A percentile compares a stretch with the other conserved stretches of the same genome.
phyloP scores from a whole-genome alignment of 2,329 filamentous ascomycete species.

The Alternaria solani region DNA sequence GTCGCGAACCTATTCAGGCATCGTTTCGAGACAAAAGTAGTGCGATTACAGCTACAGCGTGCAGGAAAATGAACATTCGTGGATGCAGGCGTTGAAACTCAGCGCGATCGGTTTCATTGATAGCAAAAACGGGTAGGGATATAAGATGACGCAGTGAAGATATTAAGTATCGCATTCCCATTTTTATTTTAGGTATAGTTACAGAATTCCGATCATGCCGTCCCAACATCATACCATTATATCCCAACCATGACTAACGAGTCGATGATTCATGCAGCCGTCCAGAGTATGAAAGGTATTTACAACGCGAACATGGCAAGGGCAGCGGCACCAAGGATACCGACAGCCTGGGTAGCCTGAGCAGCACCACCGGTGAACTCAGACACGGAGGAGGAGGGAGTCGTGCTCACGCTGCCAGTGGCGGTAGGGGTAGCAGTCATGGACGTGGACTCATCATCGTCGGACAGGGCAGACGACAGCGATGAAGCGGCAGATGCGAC shows the following conservation, averaged over 20 bases:
- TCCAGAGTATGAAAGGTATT: constrained; percentile 10
- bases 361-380: constrained; percentile 48
- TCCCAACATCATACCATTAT: constrained; percentile 2
- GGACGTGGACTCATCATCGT: constrained; percentile 9
- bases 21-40: no score
- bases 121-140: no score
- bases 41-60: no score
- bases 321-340: constrained; percentile 46
- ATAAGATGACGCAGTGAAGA: neutral
- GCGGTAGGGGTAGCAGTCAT: constrained; percentile 18
- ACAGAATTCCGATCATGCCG: constrained; percentile 1
- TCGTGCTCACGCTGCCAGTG: constrained; percentile 1
- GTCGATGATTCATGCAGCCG: neutral
- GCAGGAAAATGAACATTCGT: no score
- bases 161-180: neutral
- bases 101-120: no score
- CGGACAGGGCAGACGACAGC: constrained; percentile 11
- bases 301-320: constrained; percentile 49
- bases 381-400: constrained; percentile 19
- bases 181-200: neutral
- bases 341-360: constrained; percentile 44
- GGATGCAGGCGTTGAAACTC: no score
- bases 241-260: neutral
- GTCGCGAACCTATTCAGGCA: no score
- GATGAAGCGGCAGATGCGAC: constrained; percentile 20